Evolutionary conservation across 148 eudicot species (phyloP), one percentile per base, ranked within the genome.

Genomic region (Oxyria digyna): DNA sequence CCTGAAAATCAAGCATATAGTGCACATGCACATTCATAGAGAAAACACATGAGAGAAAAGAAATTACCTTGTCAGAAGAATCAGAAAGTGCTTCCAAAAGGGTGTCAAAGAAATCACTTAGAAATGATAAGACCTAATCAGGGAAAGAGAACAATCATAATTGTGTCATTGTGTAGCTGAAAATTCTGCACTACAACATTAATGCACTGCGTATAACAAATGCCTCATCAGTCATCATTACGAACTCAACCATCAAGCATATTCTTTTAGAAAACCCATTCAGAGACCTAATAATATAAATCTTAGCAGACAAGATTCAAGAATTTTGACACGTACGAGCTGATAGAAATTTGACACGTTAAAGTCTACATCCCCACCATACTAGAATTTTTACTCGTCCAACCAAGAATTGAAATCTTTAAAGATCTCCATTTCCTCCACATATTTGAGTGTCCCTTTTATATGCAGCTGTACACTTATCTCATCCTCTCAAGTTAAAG

Each of bases 11-110:
- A 52, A 59, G 65, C 65, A 59, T 31, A 43, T 5, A 33, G 37
- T 33, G 18, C 54, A 48, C 59, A 52, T 52, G 59, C 31, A 23
- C 29, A 49, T 26, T 26, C 55, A 68, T 46, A 37, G 12, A 49
- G 21, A 41, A 38, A 24, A 52, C 12, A 6, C 41, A 78, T 52
- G 33, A 71, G 33, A 50, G 46, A 71, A 81, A 42, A 20, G 23
- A 23, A 66, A 18, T 66, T 88, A 95, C 99, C 96, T 88, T 83
- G 78, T 95, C 96, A 21, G 97, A 91, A 71, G 93, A 83, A 87
- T 95, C 99, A 57, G 97, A 88, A 32, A 95, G 84, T 29, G 89
- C 90, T 79, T 85, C 86, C 76, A 95, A 76, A 76, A 95, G 99
- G 11, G 93, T 85, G 67, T 88, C 89, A 68, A 88, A 89, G 62